Evolutionary conservation across 345 rosid genomes (phyloP).

Genomic region (Triadica sebifera): DNA sequence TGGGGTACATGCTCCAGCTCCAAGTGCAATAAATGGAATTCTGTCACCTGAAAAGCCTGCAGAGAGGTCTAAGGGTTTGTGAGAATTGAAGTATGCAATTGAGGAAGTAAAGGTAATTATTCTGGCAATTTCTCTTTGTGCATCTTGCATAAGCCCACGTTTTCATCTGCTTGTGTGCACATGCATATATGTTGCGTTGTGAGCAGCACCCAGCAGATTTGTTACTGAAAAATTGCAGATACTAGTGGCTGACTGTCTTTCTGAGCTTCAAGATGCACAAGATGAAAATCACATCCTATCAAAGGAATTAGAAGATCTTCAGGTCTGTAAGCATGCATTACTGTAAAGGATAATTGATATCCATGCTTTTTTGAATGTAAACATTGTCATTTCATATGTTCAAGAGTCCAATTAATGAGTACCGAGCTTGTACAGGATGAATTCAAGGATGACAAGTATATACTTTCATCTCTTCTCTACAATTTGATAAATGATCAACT

Average conservation of each 20-base stretch:
- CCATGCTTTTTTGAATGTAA: constrained; percentile 15
- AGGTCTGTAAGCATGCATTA: constrained; percentile 45
- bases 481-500: constrained; percentile 72
- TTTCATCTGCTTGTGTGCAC: background rate
- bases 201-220: constrained; percentile 11
- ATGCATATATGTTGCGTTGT: background rate
- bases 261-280: constrained; percentile 74
- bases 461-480: constrained; percentile 63
- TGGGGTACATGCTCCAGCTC: constrained; percentile 45
- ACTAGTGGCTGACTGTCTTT: constrained; percentile 71
- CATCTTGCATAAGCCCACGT: background rate
- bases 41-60: constrained; percentile 73
- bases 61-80: constrained; percentile 59
- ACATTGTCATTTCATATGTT: background rate
- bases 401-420: constrained; percentile 19
- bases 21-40: constrained; percentile 63
- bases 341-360: constrained; percentile 17
- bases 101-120: constrained; percentile 71
- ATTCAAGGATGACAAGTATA: constrained; percentile 74
- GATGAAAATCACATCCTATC: constrained; percentile 60
- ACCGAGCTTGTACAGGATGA: constrained; percentile 51
- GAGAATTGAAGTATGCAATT: constrained; percentile 70
- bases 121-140: background rate
- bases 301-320: constrained; percentile 69
- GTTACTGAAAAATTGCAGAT: constrained; percentile 49